A percentile compares a stretch with the other conserved stretches of the same genome.
Evolutionary conservation across 164 flowering plant genomes (phyloP).

Genomic region (Chimonanthus praecox): DNA sequence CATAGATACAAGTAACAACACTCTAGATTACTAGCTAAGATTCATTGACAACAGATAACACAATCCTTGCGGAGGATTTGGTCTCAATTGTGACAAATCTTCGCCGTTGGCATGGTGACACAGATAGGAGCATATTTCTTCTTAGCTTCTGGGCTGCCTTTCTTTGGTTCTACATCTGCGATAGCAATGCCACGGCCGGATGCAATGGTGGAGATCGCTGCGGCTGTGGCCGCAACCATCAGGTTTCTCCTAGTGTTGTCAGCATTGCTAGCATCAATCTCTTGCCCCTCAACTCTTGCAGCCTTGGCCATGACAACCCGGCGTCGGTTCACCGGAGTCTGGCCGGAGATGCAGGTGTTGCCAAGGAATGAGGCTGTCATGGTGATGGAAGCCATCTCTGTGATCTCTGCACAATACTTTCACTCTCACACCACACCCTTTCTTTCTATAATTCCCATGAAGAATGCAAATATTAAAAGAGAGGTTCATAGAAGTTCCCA

Average conservation of each 20-base stretch:
- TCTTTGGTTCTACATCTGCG: slow-evolving; percentile 54
- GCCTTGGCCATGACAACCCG: slow-evolving; percentile 40
- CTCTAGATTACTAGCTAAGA: no score
- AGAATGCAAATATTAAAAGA: no score
- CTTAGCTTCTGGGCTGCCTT: slow-evolving; percentile 61
- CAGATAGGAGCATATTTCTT: slow-evolving; percentile 74
- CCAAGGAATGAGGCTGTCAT: slow-evolving; percentile 57
- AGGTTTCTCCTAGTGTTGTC: slow-evolving; percentile 56
- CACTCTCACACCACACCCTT: not conserved
- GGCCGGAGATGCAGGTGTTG: slow-evolving; percentile 18
- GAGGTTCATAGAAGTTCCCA: no score
- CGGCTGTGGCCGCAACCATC: slow-evolving; percentile 68
- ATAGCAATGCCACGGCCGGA: slow-evolving; percentile 19
- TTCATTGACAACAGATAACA: not conserved
- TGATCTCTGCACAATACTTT: not conserved
- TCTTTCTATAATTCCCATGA: no score
- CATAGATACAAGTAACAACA: not conserved
- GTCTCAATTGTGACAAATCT: slow-evolving; percentile 56
- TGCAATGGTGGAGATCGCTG: slow-evolving; percentile 43
- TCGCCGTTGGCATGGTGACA: slow-evolving; percentile 86
- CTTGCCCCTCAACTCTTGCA: slow-evolving; percentile 17
- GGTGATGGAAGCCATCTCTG: slow-evolving; percentile 62
- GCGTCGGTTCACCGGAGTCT: slow-evolving; percentile 22
- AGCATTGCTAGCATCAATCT: slow-evolving; percentile 17
- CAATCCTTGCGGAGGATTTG: not conserved